Conservation (phyloP, 2,329 filamentous ascomycete genomes). For the Alternaria ethzedia region DNA sequence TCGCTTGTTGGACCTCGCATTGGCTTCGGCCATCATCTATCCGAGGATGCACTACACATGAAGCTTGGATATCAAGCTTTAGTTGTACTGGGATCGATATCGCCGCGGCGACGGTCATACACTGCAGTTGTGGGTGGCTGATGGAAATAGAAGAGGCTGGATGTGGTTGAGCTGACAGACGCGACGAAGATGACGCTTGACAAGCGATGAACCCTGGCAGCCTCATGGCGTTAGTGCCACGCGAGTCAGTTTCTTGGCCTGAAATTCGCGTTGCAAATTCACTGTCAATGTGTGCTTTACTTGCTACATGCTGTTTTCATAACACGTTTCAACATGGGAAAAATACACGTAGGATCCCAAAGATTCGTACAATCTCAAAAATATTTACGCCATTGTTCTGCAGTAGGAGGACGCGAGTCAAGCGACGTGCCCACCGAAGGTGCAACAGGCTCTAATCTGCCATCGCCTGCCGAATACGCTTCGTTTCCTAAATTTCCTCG, state of each 20-base stretch:
- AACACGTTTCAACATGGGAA: neutral
- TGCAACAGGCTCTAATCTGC: neutral
- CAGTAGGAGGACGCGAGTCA: neutral
- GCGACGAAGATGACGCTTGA: neutral
- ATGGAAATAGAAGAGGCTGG: neutral
- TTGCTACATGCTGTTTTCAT: neutral
- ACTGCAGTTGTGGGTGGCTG: neutral
- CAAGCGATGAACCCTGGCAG: neutral
- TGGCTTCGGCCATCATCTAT: slow-evolving; percentile 22
- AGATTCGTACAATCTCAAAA: slow-evolving; percentile 9
- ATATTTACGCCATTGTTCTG: slow-evolving; percentile 23
- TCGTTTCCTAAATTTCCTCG: neutral
- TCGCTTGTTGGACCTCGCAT: slow-evolving; percentile 23
- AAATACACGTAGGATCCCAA: neutral
- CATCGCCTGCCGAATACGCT: neutral
- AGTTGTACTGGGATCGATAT: neutral
- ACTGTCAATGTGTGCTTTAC: neutral
- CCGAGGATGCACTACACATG: neutral
- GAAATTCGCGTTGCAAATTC: neutral
- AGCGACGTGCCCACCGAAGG: neutral
- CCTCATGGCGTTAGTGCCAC: neutral
- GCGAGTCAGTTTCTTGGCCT: neutral
- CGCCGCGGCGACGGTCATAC: neutral
- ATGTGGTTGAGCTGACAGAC: neutral
- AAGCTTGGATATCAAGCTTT: neutral